These are phyloP conservation scores for Russula sp. DNA, from an alignment of 768 basidiomycete genomes.

Conservation along the genomic window DNA sequence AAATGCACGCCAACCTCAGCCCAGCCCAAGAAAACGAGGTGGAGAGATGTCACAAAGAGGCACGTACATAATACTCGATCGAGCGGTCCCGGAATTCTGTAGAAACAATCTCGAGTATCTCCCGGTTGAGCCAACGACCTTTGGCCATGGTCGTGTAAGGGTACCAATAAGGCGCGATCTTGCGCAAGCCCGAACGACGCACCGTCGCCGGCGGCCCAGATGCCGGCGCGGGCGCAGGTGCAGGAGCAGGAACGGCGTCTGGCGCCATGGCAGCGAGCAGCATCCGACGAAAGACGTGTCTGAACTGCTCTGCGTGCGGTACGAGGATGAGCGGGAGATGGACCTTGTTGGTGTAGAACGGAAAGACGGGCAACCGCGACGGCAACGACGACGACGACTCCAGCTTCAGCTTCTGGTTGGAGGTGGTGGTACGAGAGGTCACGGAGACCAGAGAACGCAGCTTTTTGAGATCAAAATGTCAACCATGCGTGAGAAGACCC, in stretches of 20 bases:
- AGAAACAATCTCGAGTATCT: too few species aligned
- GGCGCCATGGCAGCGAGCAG: too few species aligned
- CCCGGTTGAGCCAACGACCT: too few species aligned
- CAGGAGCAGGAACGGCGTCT: too few species aligned
- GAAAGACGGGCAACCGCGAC: conserved; percentile 7
- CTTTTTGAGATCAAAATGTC: background rate
- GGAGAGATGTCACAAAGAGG: conserved; percentile 20
- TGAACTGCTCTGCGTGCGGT: conserved; percentile 48
- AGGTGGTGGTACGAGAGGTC: too few species aligned
- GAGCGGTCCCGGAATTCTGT: conserved; percentile 93
- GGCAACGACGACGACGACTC: too few species aligned
- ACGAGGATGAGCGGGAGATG: too few species aligned
- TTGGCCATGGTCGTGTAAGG: too few species aligned
- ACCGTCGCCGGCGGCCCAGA: too few species aligned
- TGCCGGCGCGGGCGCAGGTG: conserved; percentile 9
- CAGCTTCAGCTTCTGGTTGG: background rate
- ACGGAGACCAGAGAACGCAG: conserved; percentile 3
- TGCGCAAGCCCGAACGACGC: conserved; percentile 51
- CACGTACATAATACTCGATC: conserved; percentile 94
- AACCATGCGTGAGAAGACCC: background rate
- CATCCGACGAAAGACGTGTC: conserved; percentile 24
- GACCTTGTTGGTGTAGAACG: conserved; percentile 21
- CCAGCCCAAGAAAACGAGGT: background rate
- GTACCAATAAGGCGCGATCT: conserved; percentile 86
- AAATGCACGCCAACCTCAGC: background rate